These are phyloP conservation scores for Nemania sp. DNA, from an alignment of 2,329 filamentous ascomycete genomes.

Conservation along the genomic window DNA sequence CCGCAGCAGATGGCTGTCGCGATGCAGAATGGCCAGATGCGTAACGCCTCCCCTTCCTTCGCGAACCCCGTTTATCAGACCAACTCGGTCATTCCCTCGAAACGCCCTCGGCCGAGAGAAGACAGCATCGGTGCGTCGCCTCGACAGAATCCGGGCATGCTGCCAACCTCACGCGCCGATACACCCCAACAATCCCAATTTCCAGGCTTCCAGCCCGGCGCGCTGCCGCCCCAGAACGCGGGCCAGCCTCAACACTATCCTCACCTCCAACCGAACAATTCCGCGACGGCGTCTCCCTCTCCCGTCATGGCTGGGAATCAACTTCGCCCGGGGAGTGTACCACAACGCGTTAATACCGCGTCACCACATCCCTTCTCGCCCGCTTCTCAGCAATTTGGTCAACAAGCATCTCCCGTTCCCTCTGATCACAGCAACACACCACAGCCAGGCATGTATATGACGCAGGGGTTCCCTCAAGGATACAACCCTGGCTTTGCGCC, in stretches of 20 bases:
- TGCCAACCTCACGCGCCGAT: slow-evolving; percentile 85
- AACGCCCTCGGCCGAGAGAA: slow-evolving; percentile 79
- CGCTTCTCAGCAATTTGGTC: slow-evolving; percentile 70
- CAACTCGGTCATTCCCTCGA: slow-evolving; percentile 86
- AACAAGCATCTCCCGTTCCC: slow-evolving; percentile 75
- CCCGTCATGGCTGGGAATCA: slow-evolving; percentile 84
- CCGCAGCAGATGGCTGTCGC: slow-evolving; percentile 58
- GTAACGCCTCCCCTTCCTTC: slow-evolving; percentile 80
- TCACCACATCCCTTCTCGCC: slow-evolving; percentile 92
- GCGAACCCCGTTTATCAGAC: slow-evolving; percentile 81
- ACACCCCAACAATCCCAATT: slow-evolving; percentile 82
- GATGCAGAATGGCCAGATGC: slow-evolving; percentile 83
- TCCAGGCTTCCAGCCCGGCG: slow-evolving; percentile 69
- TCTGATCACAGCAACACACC: slow-evolving; percentile 77
- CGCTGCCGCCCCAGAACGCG: slow-evolving; percentile 65
- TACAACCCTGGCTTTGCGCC: slow-evolving; percentile 65
- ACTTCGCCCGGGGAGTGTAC: slow-evolving; percentile 69
- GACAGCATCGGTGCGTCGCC: slow-evolving; percentile 86
- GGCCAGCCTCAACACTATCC: slow-evolving; percentile 73
- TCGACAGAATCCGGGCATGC: slow-evolving; percentile 71
- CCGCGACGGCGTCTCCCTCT: slow-evolving; percentile 85
- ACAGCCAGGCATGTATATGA: slow-evolving; percentile 73
- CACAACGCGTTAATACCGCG: slow-evolving; percentile 83
- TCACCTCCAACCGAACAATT: slow-evolving; percentile 80
- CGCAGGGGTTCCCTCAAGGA: slow-evolving; percentile 58